A percentile compares a stretch with the other conserved stretches of the same genome.
Evolutionary conservation across 352 stramenopile species (phyloP).

Genomic region (Hyaloperonospora brassicae): DNA sequence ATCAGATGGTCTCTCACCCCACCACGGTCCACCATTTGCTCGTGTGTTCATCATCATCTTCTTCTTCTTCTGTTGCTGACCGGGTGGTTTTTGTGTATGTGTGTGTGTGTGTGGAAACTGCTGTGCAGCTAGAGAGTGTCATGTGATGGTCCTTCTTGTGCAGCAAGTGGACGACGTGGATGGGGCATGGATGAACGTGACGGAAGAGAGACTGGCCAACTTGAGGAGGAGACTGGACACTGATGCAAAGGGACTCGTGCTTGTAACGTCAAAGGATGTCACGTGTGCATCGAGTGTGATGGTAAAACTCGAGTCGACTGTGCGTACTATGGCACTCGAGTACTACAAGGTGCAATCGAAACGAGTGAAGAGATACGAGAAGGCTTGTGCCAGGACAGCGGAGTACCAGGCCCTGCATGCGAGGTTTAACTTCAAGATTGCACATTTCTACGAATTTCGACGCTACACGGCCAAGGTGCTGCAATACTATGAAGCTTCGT

Average conservation of each 20-base stretch:
- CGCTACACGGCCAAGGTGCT: conserved; percentile 81
- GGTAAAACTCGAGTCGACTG: conserved; percentile 60
- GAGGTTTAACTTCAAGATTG: conserved; percentile 84
- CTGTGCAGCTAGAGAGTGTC: conserved; percentile 52
- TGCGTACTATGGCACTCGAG: conserved; percentile 73
- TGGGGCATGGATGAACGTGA: conserved; percentile 48
- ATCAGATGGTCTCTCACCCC: no score
- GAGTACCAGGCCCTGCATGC: conserved; percentile 48
- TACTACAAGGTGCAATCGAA: conserved; percentile 87
- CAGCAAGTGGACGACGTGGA: conserved; percentile 72
- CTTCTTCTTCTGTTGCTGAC: background rate
- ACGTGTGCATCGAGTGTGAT: conserved; percentile 48
- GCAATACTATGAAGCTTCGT: conserved; percentile 79
- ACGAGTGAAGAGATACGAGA: conserved; percentile 84
- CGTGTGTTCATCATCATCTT: no score
- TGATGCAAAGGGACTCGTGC: conserved; percentile 63
- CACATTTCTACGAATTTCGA: conserved; percentile 85
- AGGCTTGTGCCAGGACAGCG: conserved; percentile 55
- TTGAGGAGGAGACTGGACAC: conserved; percentile 63
- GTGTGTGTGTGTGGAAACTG: conserved; percentile 3
- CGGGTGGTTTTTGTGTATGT: background rate
- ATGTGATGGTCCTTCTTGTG: conserved; percentile 69
- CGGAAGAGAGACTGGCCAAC: conserved; percentile 63
- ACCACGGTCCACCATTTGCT: no score
- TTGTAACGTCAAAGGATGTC: conserved; percentile 61